These are phyloP conservation scores for Puccinia horiana DNA, from an alignment of 1,284 basidiomycete species.

Conservation along the genomic window DNA sequence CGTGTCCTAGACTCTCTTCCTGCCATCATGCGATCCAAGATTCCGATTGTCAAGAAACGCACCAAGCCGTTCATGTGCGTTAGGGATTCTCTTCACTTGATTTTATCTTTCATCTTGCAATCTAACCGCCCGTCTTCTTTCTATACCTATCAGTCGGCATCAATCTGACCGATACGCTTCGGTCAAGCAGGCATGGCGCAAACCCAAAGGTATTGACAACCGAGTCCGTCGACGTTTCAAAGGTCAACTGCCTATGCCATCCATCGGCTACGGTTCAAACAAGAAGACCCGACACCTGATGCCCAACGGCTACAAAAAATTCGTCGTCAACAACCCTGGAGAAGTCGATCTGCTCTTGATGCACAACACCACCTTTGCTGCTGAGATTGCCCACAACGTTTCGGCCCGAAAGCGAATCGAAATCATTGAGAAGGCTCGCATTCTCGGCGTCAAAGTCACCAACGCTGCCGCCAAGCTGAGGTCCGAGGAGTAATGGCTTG, in stretches of 20 bases:
- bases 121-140: not conserved
- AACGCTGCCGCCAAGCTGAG: conserved; percentile 93
- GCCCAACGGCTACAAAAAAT: conserved; percentile 90
- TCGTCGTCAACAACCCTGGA: conserved; percentile 85
- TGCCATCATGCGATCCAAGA: conserved; percentile 55
- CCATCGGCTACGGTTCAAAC: conserved; percentile 63
- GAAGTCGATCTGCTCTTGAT: conserved; percentile 91
- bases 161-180: conserved; percentile 93
- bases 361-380: conserved; percentile 97
- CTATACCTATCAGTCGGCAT: conserved; percentile 70
- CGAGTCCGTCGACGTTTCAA: conserved; percentile 87
- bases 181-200: conserved; percentile 96
- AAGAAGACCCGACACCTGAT: conserved; percentile 83
- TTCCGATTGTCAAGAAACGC: conserved; percentile 92
- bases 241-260: conserved; percentile 91
- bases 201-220: conserved; percentile 55
- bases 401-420: conserved; percentile 91
- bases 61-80: conserved; percentile 89
- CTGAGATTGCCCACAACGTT: conserved; percentile 96
- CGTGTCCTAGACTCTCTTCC: not conserved
- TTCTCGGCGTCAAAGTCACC: conserved; percentile 69
- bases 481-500: conserved; percentile 71
- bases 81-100: not conserved
- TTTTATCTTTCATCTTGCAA: not conserved
- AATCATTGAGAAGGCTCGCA: conserved; percentile 69